phyloP scores from a whole-genome alignment of 768 basidiomycete genomes.

The Boletus barrowsii region DNA sequence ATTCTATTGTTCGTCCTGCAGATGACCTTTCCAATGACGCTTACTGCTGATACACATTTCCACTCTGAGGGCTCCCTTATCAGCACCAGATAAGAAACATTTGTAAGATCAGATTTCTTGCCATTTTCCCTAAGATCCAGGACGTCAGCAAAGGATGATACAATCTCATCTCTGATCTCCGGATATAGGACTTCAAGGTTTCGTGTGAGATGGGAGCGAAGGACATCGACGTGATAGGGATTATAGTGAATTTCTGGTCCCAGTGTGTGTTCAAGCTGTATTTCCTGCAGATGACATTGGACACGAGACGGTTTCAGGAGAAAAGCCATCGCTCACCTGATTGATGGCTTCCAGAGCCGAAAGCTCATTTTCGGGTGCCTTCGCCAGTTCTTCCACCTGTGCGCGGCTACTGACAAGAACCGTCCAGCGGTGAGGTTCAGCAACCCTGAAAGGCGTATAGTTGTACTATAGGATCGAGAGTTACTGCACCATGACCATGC shows the following conservation, averaged over 20 bases:
- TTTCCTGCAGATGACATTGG: slow-evolving; percentile 23
- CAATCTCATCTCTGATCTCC: slow-evolving; percentile 44
- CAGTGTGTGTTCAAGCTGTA: slow-evolving; percentile 38
- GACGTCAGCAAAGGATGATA: slow-evolving; percentile 36
- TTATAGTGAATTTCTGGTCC: slow-evolving; percentile 28
- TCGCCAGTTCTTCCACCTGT: slow-evolving; percentile 39
- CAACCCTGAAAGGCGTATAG: slow-evolving; percentile 30
- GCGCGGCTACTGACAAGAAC: slow-evolving; percentile 34
- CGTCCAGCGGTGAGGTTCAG: slow-evolving; percentile 32
- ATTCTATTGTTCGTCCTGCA: slow-evolving; percentile 29
- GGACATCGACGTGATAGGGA: slow-evolving; percentile 26
- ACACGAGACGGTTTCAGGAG: not conserved
- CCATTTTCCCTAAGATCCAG: slow-evolving; percentile 25
- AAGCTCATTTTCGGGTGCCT: slow-evolving; percentile 37
- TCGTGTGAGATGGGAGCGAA: slow-evolving; percentile 34
- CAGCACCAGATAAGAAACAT: not conserved
- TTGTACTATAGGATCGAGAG: not conserved
- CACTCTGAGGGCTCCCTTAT: slow-evolving; percentile 34
- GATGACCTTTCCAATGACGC: slow-evolving; percentile 33
- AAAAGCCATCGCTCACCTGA: slow-evolving; percentile 30
- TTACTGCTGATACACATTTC: slow-evolving; percentile 28
- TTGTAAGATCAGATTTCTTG: not conserved
- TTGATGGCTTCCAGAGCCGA: slow-evolving; percentile 30
- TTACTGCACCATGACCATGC: not conserved
- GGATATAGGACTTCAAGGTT: slow-evolving; percentile 39